These are phyloP conservation scores for Cryptosporidium ubiquitum DNA, from an alignment of 169 alveolate genomes.

Conservation along the genomic window DNA sequence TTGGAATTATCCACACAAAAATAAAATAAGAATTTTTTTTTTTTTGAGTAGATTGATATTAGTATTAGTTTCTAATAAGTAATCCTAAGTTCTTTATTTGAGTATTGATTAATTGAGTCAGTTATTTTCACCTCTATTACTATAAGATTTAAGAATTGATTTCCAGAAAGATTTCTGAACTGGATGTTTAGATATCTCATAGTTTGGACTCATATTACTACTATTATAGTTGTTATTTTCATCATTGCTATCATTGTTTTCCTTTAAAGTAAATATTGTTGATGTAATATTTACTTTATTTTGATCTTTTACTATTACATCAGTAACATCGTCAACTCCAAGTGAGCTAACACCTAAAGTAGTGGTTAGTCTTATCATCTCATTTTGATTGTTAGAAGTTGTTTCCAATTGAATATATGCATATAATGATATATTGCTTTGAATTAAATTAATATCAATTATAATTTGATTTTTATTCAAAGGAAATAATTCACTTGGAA, in stretches of 20 bases:
- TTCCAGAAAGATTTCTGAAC: constrained; percentile 44
- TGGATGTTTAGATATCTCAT: constrained; percentile 27
- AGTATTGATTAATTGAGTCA: not conserved
- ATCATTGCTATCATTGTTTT: not conserved
- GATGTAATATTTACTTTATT: not conserved
- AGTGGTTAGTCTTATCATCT: not conserved
- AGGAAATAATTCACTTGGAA: constrained; percentile 23
- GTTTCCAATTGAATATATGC: constrained; percentile 16
- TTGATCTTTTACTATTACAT: not conserved
- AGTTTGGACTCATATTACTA: constrained; percentile 24
- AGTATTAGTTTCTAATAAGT: too few relatives aligned
- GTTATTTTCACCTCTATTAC: not conserved
- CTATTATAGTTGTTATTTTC: not conserved
- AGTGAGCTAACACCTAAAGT: constrained; percentile 33
- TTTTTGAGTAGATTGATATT: too few relatives aligned
- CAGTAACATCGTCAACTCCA: constrained; percentile 4
- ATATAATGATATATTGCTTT: constrained; percentile 21
- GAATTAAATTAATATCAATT: constrained; percentile 23
- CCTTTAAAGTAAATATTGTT: not conserved
- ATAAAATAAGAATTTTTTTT: too few relatives aligned
- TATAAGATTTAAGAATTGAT: constrained; percentile 26
- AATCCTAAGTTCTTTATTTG: too few relatives aligned
- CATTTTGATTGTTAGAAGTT: constrained; percentile 3
- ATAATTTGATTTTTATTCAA: not conserved
- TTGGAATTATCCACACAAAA: too few relatives aligned